Percentiles rank a stretch among this genome's conserved stretches.
Evolutionary conservation across 495 filamentous ascomycete species (phyloP).

Genomic region (Amorphotheca resinae): DNA sequence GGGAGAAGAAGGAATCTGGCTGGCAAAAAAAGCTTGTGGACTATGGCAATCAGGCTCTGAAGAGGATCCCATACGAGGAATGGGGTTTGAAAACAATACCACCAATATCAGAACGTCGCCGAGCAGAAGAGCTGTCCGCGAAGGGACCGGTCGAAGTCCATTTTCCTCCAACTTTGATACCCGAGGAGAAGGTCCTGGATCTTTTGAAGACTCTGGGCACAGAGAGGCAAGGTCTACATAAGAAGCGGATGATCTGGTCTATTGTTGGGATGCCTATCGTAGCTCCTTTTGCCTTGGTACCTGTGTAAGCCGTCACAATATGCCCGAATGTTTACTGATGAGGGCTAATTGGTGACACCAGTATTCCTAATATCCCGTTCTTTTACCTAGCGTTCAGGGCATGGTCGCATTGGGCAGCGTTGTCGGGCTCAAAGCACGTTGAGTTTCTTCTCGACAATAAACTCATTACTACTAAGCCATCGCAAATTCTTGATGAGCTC

Average conservation of each 20-base stretch:
- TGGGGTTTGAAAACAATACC: constrained; percentile 94
- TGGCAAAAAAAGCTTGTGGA: constrained; percentile 80
- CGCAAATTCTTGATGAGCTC: constrained; percentile 52
- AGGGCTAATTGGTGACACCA: constrained; percentile 23
- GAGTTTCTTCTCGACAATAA: constrained; percentile 64
- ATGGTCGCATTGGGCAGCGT: constrained; percentile 57
- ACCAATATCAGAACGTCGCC: constrained; percentile 55
- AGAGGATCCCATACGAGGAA: constrained; percentile 89
- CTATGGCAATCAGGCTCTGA: constrained; percentile 76
- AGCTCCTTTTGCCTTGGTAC: constrained; percentile 67
- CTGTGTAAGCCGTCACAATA: constrained; percentile 49
- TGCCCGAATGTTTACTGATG: neutral
- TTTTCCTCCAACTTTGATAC: constrained; percentile 60
- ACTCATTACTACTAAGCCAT: constrained; percentile 50
- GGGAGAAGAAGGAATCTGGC: constrained; percentile 71
- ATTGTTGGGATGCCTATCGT: constrained; percentile 74
- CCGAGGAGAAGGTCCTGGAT: constrained; percentile 42
- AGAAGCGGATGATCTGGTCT: constrained; percentile 63
- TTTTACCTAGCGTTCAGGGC: constrained; percentile 84
- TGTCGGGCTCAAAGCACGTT: constrained; percentile 74
- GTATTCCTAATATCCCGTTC: constrained; percentile 91
- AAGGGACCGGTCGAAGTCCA: constrained; percentile 60
- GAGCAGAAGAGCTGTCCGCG: constrained; percentile 48
- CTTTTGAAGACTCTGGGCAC: constrained; percentile 55
- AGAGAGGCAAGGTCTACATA: constrained; percentile 71